A percentile compares a stretch with the other conserved stretches of the same genome.
phyloP scores from a whole-genome alignment of 75 land plant genomes.

The Pseudotsuga menziesii region DNA sequence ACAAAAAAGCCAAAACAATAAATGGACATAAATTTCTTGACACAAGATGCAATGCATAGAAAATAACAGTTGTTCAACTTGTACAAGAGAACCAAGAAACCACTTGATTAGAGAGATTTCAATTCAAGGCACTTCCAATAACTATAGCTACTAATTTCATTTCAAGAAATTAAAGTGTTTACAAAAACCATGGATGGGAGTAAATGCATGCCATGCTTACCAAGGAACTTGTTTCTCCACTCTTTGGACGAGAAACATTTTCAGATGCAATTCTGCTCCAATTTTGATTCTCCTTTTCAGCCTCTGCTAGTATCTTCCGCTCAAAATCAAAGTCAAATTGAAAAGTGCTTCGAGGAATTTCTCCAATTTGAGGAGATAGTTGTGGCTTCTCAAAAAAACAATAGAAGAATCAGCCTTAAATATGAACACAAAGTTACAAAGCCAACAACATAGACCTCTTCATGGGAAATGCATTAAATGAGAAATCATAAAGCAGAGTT shows the following conservation, averaged over 20 bases:
- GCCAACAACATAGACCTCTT: neutral
- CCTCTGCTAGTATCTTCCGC: conserved; percentile 65
- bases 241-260: conserved; percentile 26
- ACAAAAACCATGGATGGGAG: neutral
- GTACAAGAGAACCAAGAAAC: too few relatives aligned
- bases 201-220: conserved; percentile 5
- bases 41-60: too few relatives aligned
- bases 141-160: neutral
- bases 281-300: conserved; percentile 53
- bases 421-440: neutral
- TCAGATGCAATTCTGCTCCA: conserved; percentile 48
- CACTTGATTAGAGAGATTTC: too few relatives aligned
- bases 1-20: too few relatives aligned
- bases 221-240: conserved; percentile 16
- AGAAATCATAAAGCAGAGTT: conserved; percentile 3
- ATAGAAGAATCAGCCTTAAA: neutral
- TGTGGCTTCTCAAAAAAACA: conserved; percentile 47
- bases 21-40: too few relatives aligned
- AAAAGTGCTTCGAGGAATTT: conserved; percentile 71
- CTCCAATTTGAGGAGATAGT: conserved; percentile 54
- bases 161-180: neutral
- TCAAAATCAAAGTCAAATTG: conserved; percentile 87
- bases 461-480: conserved; percentile 2
- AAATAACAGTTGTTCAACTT: too few relatives aligned
- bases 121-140: neutral